Conservation (phyloP, 352 stramenopile genomes). For the Phytophthora idaei region DNA sequence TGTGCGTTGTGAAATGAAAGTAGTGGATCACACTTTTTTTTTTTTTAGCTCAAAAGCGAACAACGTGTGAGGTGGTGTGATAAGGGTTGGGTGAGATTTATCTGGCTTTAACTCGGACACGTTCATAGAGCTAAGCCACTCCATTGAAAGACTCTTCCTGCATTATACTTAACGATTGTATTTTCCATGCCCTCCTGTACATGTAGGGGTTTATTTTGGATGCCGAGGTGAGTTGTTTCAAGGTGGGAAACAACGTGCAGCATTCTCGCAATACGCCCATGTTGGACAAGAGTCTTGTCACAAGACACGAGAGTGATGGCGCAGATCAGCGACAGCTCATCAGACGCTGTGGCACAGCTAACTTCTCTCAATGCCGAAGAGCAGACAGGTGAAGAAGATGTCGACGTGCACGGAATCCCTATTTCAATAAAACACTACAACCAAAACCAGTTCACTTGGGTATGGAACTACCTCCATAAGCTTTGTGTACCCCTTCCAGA, state of each 20-base stretch:
- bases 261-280: too few species aligned
- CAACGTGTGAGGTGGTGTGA: neutral
- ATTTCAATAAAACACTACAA: neutral
- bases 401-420: neutral
- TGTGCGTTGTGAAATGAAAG: neutral
- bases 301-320: too few species aligned
- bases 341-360: too few species aligned
- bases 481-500: neutral
- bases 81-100: neutral
- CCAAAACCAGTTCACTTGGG: neutral
- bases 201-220: too few species aligned
- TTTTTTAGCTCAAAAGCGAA: neutral
- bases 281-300: too few species aligned
- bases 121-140: conserved; percentile 2
- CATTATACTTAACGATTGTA: too few species aligned
- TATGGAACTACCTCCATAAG: conserved; percentile 4
- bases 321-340: too few species aligned
- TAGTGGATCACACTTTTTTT: neutral
- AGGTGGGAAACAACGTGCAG: too few species aligned
- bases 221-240: too few species aligned
- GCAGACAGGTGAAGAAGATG: too few species aligned
- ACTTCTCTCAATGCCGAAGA: too few species aligned
- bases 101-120: neutral
- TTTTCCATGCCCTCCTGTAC: too few species aligned
- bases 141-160: neutral